phyloP scores from a whole-genome alignment of 306 rosid species.

The Clitoria ternatea region DNA sequence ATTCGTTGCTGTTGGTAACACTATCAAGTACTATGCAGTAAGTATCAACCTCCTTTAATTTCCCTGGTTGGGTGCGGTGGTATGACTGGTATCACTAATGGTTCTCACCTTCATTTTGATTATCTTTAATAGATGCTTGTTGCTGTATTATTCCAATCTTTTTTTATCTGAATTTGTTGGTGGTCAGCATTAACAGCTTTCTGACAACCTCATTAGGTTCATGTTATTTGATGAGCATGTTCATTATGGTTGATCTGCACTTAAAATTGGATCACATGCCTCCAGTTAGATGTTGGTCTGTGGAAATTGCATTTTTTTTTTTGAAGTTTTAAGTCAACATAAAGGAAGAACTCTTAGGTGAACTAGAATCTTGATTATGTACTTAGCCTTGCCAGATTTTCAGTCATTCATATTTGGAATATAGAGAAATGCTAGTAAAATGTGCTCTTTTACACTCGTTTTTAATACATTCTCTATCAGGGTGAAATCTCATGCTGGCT shows the following conservation, averaged over 20 bases:
- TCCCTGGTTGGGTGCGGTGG: background rate
- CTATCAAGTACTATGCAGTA: background rate
- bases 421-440: background rate
- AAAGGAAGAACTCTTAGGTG: background rate
- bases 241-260: background rate
- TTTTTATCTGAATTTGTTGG: background rate
- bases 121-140: background rate
- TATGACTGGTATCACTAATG: background rate
- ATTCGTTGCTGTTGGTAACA: background rate
- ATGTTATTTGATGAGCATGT: background rate
- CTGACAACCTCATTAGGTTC: background rate
- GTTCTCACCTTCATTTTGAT: background rate
- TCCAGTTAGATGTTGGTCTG: background rate
- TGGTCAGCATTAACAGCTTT: background rate
- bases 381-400: background rate
- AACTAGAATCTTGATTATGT: background rate
- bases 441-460: background rate
- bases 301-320: background rate
- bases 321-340: background rate
- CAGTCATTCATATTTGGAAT: background rate
- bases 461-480: background rate
- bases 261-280: background rate
- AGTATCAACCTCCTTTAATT: background rate
- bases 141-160: background rate
- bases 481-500: background rate